These are phyloP conservation scores for Kodamaea laetipori DNA, from an alignment of 805 yeast genomes.

Conservation along the genomic window DNA sequence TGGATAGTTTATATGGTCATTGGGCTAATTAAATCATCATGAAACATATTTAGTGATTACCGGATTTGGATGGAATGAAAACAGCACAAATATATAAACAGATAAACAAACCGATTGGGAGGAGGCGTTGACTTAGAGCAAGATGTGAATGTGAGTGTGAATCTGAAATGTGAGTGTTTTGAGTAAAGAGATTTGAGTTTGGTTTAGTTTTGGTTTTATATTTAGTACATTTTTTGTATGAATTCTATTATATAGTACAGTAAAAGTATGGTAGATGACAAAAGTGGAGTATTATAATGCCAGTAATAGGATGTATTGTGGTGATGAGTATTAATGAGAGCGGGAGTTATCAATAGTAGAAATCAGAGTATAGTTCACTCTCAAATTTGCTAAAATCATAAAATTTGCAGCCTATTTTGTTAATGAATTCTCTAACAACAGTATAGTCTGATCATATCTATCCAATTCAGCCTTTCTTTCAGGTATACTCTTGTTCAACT, in stretches of 20 bases:
- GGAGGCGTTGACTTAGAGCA: neutral
- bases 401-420: too few species aligned
- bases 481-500: conserved; percentile 41
- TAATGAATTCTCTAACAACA: conserved; percentile 26
- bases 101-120: too few species aligned
- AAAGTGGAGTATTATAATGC: too few species aligned
- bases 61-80: conserved; percentile 6
- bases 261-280: too few species aligned
- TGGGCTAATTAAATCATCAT: neutral
- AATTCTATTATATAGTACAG: too few species aligned
- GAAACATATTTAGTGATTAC: neutral
- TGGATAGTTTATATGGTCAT: neutral
- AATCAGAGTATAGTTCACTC: too few species aligned
- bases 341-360: too few species aligned
- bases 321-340: too few species aligned
- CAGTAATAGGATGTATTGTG: too few species aligned
- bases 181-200: too few species aligned
- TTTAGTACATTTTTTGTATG: neutral
- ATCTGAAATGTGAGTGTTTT: neutral
- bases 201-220: neutral
- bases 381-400: too few species aligned
- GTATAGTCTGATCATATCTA: conserved; percentile 33
- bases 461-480: conserved; percentile 36
- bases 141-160: neutral
- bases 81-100: neutral